Conservation (phyloP, 2,329 filamentous ascomycete species). For the Penicillium carneum region DNA sequence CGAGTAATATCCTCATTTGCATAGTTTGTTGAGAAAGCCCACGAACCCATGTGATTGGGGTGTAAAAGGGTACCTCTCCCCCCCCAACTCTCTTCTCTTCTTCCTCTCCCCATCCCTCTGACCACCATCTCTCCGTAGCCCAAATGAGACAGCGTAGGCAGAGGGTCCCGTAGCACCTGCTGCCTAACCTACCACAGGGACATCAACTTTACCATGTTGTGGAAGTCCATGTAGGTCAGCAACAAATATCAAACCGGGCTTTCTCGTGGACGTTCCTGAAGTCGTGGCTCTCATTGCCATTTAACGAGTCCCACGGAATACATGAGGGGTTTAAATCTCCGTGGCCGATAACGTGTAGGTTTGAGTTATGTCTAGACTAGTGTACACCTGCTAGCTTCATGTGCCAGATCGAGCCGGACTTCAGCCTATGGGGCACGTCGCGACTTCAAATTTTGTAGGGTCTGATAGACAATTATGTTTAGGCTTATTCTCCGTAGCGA, state of each 20-base stretch:
- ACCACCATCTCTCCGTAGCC: neutral
- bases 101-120: neutral
- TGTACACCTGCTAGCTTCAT: neutral
- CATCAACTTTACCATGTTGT: neutral
- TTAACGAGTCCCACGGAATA: neutral
- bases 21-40: no score
- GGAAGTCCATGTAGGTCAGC: neutral
- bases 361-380: neutral
- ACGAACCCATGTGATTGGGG: neutral
- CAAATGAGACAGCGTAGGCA: neutral
- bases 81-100: neutral
- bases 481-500: slow-evolving; percentile 5
- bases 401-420: neutral
- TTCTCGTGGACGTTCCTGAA: neutral
- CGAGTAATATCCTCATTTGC: no score
- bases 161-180: neutral
- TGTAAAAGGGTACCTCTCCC: neutral
- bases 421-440: neutral
- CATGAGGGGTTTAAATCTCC: neutral
- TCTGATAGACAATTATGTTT: neutral
- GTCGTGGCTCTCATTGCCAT: no score
- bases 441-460: neutral
- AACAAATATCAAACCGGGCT: neutral
- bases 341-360: no score
- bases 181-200: neutral